Percentiles rank a stretch among this genome's conserved stretches.
phyloP scores from a whole-genome alignment of 345 rosid genomes.

The Hypericum androsaemum region DNA sequence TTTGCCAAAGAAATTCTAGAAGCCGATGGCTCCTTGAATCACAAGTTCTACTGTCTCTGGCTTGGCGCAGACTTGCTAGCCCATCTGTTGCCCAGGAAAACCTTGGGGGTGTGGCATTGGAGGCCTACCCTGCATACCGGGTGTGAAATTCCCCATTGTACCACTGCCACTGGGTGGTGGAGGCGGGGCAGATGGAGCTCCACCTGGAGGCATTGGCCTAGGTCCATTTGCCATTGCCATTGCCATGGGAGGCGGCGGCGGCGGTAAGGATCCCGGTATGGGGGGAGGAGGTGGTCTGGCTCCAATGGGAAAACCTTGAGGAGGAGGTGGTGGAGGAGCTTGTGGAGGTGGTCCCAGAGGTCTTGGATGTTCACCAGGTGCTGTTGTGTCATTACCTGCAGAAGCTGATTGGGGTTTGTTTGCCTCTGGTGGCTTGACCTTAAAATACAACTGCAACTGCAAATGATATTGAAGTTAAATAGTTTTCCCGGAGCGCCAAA shows the following conservation, averaged over 20 bases:
- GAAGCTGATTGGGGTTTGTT: conserved; percentile 58
- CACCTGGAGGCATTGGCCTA: conserved; percentile 61
- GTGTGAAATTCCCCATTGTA: conserved; percentile 49
- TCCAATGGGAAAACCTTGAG: conserved; percentile 49
- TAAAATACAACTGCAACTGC: conserved; percentile 91
- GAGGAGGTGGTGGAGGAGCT: conserved; percentile 55
- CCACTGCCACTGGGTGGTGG: conserved; percentile 70
- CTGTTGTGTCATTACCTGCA: conserved; percentile 48
- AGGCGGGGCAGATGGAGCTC: conserved; percentile 56
- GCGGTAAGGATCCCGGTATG: conserved; percentile 45
- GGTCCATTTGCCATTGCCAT: conserved; percentile 71
- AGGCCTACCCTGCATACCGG: conserved; percentile 47
- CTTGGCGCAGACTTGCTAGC: too few relatives aligned
- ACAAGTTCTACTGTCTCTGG: too few relatives aligned
- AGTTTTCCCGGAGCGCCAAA: neutral
- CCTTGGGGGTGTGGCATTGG: conserved; percentile 34
- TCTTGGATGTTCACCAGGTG: conserved; percentile 54
- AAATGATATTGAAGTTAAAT: neutral
- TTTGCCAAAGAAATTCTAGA: too few relatives aligned
- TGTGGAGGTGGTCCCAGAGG: conserved; percentile 50
- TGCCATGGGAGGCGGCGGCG: conserved; percentile 58
- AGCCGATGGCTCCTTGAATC: too few relatives aligned
- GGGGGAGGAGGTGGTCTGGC: conserved; percentile 44
- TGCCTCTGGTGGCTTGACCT: conserved; percentile 65
- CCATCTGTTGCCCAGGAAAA: conserved; percentile 45